These are phyloP conservation scores for Aspergillus oerlinghausenensis DNA, from an alignment of 2,329 filamentous ascomycete species.

Conservation along the genomic window DNA sequence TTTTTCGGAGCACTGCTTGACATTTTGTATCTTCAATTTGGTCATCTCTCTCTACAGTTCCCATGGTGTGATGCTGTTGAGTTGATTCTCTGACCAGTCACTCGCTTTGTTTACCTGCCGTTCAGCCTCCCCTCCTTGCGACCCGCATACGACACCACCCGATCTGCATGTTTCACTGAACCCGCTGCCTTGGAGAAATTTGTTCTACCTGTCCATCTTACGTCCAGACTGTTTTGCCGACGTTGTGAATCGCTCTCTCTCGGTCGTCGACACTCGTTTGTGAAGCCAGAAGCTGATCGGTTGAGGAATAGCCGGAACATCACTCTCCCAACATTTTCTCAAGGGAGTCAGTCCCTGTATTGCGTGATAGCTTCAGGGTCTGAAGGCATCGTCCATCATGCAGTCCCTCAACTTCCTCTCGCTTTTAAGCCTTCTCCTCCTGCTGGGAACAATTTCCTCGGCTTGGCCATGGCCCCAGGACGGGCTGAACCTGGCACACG, in stretches of 20 bases:
- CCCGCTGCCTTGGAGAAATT: slow-evolving; percentile 9
- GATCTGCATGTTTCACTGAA: slow-evolving; percentile 18
- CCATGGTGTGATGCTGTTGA: background rate
- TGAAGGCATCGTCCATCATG: slow-evolving; percentile 22
- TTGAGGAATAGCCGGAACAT: background rate
- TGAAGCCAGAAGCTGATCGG: background rate
- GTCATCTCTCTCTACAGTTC: background rate
- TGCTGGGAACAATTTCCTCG: slow-evolving; percentile 28
- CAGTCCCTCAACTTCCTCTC: slow-evolving; percentile 26
- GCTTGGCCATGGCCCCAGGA: slow-evolving; percentile 25
- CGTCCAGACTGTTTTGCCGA: background rate
- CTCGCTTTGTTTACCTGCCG: slow-evolving; percentile 20
- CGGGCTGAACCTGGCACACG: slow-evolving; percentile 15
- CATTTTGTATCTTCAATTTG: background rate
- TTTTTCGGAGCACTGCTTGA: background rate
- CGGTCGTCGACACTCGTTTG: slow-evolving; percentile 5
- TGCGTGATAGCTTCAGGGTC: background rate
- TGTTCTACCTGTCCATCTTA: slow-evolving; percentile 1
- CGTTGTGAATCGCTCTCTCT: background rate
- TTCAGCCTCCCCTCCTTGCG: slow-evolving; percentile 5
- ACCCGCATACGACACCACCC: slow-evolving; percentile 13
- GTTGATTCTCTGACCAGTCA: slow-evolving; percentile 10
- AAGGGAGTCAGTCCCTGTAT: background rate
- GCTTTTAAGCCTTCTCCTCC: slow-evolving; percentile 29
- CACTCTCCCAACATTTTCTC: background rate